A percentile compares a stretch with the other conserved stretches of the same genome.
phyloP scores from a whole-genome alignment of 163 green algal species.

The Scenedesmus sp. region DNA sequence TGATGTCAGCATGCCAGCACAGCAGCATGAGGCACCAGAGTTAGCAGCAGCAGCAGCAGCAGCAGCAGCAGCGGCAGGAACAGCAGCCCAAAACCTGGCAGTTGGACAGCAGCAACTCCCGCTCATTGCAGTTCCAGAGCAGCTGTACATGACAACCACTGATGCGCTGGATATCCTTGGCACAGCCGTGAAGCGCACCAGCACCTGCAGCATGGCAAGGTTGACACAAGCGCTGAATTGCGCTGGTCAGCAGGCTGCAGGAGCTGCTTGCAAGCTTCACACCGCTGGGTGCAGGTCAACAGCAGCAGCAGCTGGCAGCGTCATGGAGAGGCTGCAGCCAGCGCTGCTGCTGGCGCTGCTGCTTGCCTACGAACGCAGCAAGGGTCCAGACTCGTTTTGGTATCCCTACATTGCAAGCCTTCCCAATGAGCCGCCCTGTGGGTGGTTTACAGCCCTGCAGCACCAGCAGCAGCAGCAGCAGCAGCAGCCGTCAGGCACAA shows the following conservation, averaged over 20 bases:
- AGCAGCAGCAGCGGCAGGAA: no score
- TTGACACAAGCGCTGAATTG: neutral
- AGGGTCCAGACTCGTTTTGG: conserved; percentile 50
- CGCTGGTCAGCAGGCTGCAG: neutral
- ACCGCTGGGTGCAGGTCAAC: neutral
- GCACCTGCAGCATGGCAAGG: neutral
- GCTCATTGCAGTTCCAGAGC: conserved; percentile 21
- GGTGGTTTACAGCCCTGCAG: conserved; percentile 44
- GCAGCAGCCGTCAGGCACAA: neutral
- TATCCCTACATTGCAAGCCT: conserved; percentile 51
- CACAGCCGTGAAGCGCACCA: neutral
- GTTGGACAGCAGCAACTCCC: neutral
- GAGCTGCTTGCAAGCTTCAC: neutral
- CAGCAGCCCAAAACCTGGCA: neutral
- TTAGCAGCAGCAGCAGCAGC: neutral
- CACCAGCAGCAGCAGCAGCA: conserved; percentile 2
- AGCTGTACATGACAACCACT: conserved; percentile 44
- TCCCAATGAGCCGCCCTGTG: conserved; percentile 44
- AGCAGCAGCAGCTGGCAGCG: conserved; percentile 10
- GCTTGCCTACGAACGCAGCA: conserved; percentile 43
- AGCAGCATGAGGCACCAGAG: neutral
- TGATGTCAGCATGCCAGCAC: neutral
- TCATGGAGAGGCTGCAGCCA: neutral
- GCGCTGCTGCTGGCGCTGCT: conserved; percentile 44
- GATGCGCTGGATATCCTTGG: conserved; percentile 13